Conservation (phyloP, 192 early-diverging fungal genomes). For the Gigaspora rosea region DNA sequence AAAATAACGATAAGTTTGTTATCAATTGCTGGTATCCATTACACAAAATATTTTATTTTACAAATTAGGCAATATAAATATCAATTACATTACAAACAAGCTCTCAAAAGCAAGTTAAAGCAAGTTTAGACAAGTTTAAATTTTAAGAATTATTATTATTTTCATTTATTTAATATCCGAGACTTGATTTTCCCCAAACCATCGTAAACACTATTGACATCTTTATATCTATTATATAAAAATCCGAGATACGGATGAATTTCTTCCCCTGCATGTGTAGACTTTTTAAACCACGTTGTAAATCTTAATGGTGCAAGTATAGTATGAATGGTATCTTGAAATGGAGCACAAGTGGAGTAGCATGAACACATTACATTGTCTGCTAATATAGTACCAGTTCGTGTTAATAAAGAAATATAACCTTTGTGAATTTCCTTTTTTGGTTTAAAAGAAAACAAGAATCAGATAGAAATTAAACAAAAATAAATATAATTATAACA, state of each 20-base stretch:
- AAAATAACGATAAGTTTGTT: no score
- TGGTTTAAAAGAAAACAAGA: neutral
- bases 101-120: no score
- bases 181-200: no score
- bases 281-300: neutral
- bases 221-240: neutral
- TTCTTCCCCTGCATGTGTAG: neutral
- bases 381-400: slow-evolving; percentile 9
- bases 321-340: neutral
- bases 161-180: no score
- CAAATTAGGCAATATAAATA: no score
- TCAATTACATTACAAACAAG: no score
- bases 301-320: neutral
- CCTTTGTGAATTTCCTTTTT: neutral
- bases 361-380: slow-evolving; percentile 11
- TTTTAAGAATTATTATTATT: no score
- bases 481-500: neutral
- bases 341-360: neutral
- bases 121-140: no score
- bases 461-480: neutral
- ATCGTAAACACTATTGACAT: neutral
- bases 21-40: no score
- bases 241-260: slow-evolving; percentile 7
- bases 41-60: no score
- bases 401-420: slow-evolving; percentile 11